Evolutionary conservation across 2,329 filamentous ascomycete genomes (phyloP), one percentile per base, ranked within the genome.

Genomic region (Microcyclospora pomicola): DNA sequence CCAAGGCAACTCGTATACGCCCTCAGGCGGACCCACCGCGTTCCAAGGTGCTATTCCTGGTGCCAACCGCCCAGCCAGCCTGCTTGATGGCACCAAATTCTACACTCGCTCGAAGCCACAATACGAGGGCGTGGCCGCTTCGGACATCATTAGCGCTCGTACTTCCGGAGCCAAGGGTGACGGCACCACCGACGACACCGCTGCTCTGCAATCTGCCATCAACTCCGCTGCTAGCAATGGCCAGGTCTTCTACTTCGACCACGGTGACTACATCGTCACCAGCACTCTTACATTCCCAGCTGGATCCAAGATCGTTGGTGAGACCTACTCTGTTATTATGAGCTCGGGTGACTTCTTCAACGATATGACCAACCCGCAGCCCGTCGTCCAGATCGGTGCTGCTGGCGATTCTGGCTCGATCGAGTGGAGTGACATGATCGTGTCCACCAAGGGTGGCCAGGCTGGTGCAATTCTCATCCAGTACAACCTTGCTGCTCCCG

Each of bases 211-310:
- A 50, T 55, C 50, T 1, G 67, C 70, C 13, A 67, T 81, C 51
- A 61, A 65, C 51, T 56, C 53, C 2, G 72, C 74, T 2, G 64
- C 63, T 28, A 33, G 40, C 7, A 42, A 48, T 24, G 40, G 46
- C 37, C 69, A 80, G 49, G 60, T 88, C 45, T 70, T 83, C 41
- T 87, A 77, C 62, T 80, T 88, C 48, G 80, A 84, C 52, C 77
- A 80, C 51, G 82, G 82, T 39, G 72, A 77, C 36, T 85, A 87
- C 57, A 59, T 82, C 39, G 65, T 87, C 48, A 77, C 72, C 32
- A 41, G 33, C 34, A 87, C 82, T 1, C 64, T 87, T 57, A 71
- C 73, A 48, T 69, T 87, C 6, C 82, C 82, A 40, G 47, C 54
- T 2, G 64, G 65, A 10, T 64, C 69, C 9, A 71, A 66, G 44